Conservation (phyloP, 331 rosid genomes). For the Ulmus americana region DNA sequence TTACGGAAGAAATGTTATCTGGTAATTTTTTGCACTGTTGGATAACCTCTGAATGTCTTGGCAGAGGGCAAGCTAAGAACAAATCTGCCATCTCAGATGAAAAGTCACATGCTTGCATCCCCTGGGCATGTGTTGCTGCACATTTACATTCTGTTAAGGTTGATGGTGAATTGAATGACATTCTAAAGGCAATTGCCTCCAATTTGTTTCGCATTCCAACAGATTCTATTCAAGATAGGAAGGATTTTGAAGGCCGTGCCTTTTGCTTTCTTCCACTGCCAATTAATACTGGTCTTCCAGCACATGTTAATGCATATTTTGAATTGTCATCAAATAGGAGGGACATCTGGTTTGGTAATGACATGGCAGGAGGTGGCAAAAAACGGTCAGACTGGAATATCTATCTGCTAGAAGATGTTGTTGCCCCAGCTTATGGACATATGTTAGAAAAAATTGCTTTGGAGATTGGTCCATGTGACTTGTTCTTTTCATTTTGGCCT, state of each 20-base stretch:
- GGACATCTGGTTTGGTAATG: slow-evolving; percentile 97
- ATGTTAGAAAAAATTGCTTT: slow-evolving; percentile 81
- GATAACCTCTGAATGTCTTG: slow-evolving; percentile 84
- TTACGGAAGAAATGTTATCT: slow-evolving; percentile 52
- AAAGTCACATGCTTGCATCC: slow-evolving; percentile 56
- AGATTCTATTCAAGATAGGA: slow-evolving; percentile 40
- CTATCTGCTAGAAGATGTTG: slow-evolving; percentile 85
- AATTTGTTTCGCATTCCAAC: slow-evolving; percentile 44
- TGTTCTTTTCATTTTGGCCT: slow-evolving; percentile 96
- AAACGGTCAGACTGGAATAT: slow-evolving; percentile 97
- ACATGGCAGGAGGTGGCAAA: slow-evolving; percentile 96
- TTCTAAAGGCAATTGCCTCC: slow-evolving; percentile 32
- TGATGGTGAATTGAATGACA: slow-evolving; percentile 31
- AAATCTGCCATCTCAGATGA: slow-evolving; percentile 35
- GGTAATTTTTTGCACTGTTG: slow-evolving; percentile 63
- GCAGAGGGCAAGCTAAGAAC: slow-evolving; percentile 54
- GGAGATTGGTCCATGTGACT: slow-evolving; percentile 75
- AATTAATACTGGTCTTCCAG: slow-evolving; percentile 80
- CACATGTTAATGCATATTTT: slow-evolving; percentile 90
- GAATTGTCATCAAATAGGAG: slow-evolving; percentile 96
- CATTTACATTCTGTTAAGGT: slow-evolving; percentile 58
- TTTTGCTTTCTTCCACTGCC: slow-evolving; percentile 93
- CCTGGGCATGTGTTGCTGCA: slow-evolving; percentile 98
- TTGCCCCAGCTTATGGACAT: slow-evolving; percentile 89
- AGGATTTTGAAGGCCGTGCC: slow-evolving; percentile 80